phyloP scores from a whole-genome alignment of 768 basidiomycete genomes.

The Xerocomus spinulosus region DNA sequence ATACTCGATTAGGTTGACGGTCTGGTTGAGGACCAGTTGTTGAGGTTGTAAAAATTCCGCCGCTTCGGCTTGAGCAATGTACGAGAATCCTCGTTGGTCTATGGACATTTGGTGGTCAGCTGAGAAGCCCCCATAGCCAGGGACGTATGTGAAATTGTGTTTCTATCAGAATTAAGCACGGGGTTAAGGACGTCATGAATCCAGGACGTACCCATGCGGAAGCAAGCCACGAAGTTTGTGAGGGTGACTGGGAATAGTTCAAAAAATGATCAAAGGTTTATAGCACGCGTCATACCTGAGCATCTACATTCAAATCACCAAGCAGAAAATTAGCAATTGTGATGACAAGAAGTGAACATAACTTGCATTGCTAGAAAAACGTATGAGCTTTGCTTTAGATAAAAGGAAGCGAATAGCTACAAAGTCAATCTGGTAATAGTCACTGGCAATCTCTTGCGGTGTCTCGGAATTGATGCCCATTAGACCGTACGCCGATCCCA shows the following conservation, averaged over 20 bases:
- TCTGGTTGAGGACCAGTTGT: slow-evolving; percentile 49
- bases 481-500: slow-evolving; percentile 50
- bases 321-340: slow-evolving; percentile 4
- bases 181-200: neutral
- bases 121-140: slow-evolving; percentile 54
- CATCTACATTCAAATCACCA: slow-evolving; percentile 10
- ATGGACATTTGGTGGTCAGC: slow-evolving; percentile 47
- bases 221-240: slow-evolving; percentile 60
- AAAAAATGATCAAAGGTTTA: neutral
- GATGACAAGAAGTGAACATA: neutral
- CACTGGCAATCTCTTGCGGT: slow-evolving; percentile 46
- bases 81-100: slow-evolving; percentile 61
- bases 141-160: slow-evolving; percentile 56
- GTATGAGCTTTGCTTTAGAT: slow-evolving; percentile 1
- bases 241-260: slow-evolving; percentile 50
- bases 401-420: slow-evolving; percentile 9
- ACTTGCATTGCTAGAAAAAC: slow-evolving; percentile 28
- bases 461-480: slow-evolving; percentile 43
- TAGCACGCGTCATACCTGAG: slow-evolving; percentile 18
- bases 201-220: slow-evolving; percentile 49
- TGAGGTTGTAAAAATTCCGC: slow-evolving; percentile 44
- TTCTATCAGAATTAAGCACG: slow-evolving; percentile 33
- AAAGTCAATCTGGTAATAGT: slow-evolving; percentile 51
- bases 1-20: slow-evolving; percentile 46
- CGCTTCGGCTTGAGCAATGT: slow-evolving; percentile 54